These are phyloP conservation scores for Sarocladium strictum DNA, from an alignment of 2,329 filamentous ascomycete species.

Conservation along the genomic window DNA sequence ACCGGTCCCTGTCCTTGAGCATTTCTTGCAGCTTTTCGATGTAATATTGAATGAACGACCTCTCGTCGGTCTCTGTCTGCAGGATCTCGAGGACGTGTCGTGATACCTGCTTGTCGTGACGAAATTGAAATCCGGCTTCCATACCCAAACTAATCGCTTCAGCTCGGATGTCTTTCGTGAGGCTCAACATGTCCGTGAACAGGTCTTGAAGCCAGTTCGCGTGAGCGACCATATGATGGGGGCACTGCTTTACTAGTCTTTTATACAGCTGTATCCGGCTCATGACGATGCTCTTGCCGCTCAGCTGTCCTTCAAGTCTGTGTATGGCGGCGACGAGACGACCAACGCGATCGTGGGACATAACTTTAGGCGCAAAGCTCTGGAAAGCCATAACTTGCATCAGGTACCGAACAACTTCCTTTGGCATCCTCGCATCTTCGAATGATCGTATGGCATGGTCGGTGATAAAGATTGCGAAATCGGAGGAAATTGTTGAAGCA, in stretches of 20 bases:
- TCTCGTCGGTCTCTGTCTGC: conserved; percentile 41
- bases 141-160: conserved; percentile 70
- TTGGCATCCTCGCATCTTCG: conserved; percentile 61
- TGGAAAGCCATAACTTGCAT: conserved; percentile 78
- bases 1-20: conserved; percentile 50
- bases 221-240: conserved; percentile 62
- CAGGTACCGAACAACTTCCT: conserved; percentile 71
- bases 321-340: conserved; percentile 66
- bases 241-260: conserved; percentile 67
- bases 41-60: conserved; percentile 65
- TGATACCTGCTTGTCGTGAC: conserved; percentile 61
- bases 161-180: conserved; percentile 66
- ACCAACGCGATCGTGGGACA: conserved; percentile 65
- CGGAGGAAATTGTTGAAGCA: conserved; percentile 62
- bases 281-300: conserved; percentile 74
- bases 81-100: conserved; percentile 62
- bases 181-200: conserved; percentile 75
- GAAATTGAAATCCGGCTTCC: conserved; percentile 62
- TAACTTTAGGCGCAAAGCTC: conserved; percentile 67
- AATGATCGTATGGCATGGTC: conserved; percentile 74
- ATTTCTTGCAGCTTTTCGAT: conserved; percentile 61
- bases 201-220: conserved; percentile 77
- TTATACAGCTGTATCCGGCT: conserved; percentile 75
- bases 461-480: conserved; percentile 74
- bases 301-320: conserved; percentile 65